phyloP scores from a whole-genome alignment of 768 basidiomycete species.

The Clitopilus hobsonii region DNA sequence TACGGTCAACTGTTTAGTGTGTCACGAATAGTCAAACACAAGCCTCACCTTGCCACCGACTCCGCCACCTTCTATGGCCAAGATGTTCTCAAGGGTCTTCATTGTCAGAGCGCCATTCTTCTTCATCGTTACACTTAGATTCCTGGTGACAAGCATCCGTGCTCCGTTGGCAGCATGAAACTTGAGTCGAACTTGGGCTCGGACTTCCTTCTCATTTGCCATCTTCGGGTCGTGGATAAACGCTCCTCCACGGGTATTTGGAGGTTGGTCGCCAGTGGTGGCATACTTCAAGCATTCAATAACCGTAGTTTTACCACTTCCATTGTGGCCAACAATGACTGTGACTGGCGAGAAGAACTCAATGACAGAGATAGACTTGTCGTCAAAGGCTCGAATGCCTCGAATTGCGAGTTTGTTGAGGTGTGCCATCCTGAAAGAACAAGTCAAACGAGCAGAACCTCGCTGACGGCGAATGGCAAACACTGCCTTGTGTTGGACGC shows the following conservation, averaged over 20 bases:
- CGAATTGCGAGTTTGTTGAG: slow-evolving; percentile 93
- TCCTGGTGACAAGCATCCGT: slow-evolving; percentile 86
- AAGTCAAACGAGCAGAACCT: slow-evolving; percentile 1
- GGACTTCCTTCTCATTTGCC: slow-evolving; percentile 98
- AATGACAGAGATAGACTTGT: slow-evolving; percentile 89
- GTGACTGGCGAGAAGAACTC: slow-evolving; percentile 98
- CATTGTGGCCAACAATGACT: slow-evolving; percentile 98
- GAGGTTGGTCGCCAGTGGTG: slow-evolving; percentile 96
- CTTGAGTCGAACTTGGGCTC: slow-evolving; percentile 94
- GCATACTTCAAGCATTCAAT: slow-evolving; percentile 99
- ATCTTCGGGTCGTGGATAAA: slow-evolving; percentile 99
- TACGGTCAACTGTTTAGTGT: neutral
- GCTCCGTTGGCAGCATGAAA: slow-evolving; percentile 88
- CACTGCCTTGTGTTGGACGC: slow-evolving; percentile 11
- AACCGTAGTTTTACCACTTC: slow-evolving; percentile 97
- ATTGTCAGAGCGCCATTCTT: slow-evolving; percentile 85
- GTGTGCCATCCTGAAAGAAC: slow-evolving; percentile 52
- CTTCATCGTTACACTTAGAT: slow-evolving; percentile 89
- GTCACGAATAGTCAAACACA: neutral
- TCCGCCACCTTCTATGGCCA: slow-evolving; percentile 67
- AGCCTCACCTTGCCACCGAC: slow-evolving; percentile 63
- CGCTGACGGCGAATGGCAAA: neutral
- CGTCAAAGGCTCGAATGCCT: slow-evolving; percentile 94
- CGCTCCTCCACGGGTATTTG: slow-evolving; percentile 96
- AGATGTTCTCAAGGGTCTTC: slow-evolving; percentile 95